Percentiles rank a stretch among this genome's conserved stretches.
Evolutionary conservation across 768 basidiomycete species (phyloP).

Genomic region (Kwoniella heveanensis): DNA sequence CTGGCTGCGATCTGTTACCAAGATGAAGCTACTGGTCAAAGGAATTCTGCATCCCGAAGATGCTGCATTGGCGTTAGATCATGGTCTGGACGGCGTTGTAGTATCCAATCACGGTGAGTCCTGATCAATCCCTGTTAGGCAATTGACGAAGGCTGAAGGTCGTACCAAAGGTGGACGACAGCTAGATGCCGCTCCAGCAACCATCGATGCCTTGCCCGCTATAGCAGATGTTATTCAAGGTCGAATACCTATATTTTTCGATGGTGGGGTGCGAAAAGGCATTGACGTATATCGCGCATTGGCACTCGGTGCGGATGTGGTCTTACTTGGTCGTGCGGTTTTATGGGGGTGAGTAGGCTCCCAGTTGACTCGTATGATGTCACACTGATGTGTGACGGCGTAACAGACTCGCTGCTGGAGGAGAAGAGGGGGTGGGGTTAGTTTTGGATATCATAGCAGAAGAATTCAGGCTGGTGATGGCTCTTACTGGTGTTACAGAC

Average conservation of each 20-base stretch:
- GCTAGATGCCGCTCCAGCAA: constrained; percentile 74
- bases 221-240: constrained; percentile 61
- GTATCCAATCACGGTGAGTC: constrained; percentile 46
- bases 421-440: constrained; percentile 73
- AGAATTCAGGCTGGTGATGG: constrained; percentile 15
- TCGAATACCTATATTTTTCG: constrained; percentile 58
- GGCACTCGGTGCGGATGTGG: constrained; percentile 79
- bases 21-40: constrained; percentile 12
- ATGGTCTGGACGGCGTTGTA: constrained; percentile 40
- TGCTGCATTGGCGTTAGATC: constrained; percentile 31
- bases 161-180: constrained; percentile 60
- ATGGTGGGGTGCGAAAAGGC: constrained; percentile 72
- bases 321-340: constrained; percentile 64
- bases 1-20: constrained; percentile 8
- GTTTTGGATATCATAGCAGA: constrained; percentile 60
- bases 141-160: not conserved
- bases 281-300: constrained; percentile 76
- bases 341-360: constrained; percentile 63
- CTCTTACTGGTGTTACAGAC: constrained; percentile 7
- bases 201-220: constrained; percentile 69
- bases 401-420: constrained; percentile 61
- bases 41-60: constrained; percentile 27
- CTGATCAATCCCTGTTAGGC: no score
- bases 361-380: no score
- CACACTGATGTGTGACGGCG: not conserved